Evolutionary conservation across 2,329 filamentous ascomycete genomes (phyloP).

Genomic region (Monosporascus sp.): DNA sequence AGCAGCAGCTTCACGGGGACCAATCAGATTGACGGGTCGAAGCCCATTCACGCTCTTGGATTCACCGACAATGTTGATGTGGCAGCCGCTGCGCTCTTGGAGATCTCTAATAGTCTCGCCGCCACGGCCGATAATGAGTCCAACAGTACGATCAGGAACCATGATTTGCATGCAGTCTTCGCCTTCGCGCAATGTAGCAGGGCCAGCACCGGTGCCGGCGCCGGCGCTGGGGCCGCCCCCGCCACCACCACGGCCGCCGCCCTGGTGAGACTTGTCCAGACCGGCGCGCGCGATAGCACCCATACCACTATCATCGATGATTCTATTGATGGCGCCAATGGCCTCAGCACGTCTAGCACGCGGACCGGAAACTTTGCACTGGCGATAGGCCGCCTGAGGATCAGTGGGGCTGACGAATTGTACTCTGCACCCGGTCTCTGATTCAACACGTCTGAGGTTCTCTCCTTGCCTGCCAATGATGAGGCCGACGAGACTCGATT

Average conservation of each 20-base stretch:
- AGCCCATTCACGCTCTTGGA: constrained; percentile 89
- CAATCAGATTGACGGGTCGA: constrained; percentile 85
- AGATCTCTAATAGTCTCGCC: constrained; percentile 90
- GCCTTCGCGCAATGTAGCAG: constrained; percentile 61
- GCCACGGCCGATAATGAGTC: constrained; percentile 87
- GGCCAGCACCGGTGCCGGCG: constrained; percentile 21
- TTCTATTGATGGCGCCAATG: constrained; percentile 76
- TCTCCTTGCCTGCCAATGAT: constrained; percentile 90
- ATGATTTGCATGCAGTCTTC: constrained; percentile 89
- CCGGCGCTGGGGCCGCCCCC: constrained; percentile 3
- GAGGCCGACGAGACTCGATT: constrained; percentile 79
- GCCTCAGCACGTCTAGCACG: constrained; percentile 68
- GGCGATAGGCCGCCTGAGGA: constrained; percentile 64
- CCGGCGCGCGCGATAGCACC: constrained; percentile 42
- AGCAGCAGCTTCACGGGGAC: constrained; percentile 66
- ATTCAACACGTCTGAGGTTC: constrained; percentile 79
- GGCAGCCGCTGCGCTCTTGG: constrained; percentile 87
- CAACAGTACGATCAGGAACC: constrained; percentile 89
- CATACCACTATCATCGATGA: constrained; percentile 80
- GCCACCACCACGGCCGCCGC: constrained; percentile 29
- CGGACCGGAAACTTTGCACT: constrained; percentile 80
- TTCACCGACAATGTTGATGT: constrained; percentile 92
- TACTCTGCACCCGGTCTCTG: constrained; percentile 75
- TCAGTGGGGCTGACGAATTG: constrained; percentile 80
- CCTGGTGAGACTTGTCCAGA: constrained; percentile 36